Base-by-base conservation (phyloP, 148 eudicot species). In the Chenopodium album region DNA sequence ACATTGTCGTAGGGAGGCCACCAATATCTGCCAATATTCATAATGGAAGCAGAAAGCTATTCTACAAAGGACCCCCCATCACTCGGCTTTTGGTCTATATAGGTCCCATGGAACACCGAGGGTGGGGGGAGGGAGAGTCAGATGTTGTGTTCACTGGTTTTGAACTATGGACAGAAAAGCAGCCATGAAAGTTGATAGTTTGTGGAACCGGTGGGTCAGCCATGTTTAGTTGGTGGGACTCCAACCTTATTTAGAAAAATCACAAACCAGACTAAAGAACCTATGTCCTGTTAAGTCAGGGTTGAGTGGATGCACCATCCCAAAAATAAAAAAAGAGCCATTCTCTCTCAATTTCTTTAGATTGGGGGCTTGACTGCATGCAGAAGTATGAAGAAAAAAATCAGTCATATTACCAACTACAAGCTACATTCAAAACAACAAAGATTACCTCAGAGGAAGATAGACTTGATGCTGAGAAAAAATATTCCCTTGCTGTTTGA, bases 381-480 rank as follows among this genome's bases (percentile, higher is more conserved):
- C 72, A 63, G 68, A 72, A 64, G 63, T 22, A 23, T 14, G 31
- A 72, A 71, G 37, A 62, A 41, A 62, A 10, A 41, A 37, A 29
- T n/a, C 76, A 70, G 29, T 9, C 28, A 2, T 41, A 52, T 28
- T 10, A 64, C 80, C 50, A 19, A 14, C 7, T 73, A 64, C 41
- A 68, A 32, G 20, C 16, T n/a, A 52, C 23, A 50, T 48, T 73
- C 26, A 79, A 59, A 85, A 48, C 34, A 31, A 19, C 20, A 4
- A 73, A 48, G 11, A 32, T 89, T 91, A 92, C 99, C 90, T 96
- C 99, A 69, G 94, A 86, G 84, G 92, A 88, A 76, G 91, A 37
- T 76, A 96, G 93, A 84, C 95, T 96, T 76, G 99, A 93, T 76
- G 99, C 99, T 60, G 99, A 96, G 85, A 90, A 96, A 83, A 96